Evolutionary conservation across 176 grass and related monocot genomes (phyloP).

Genomic region (Poa pratensis): DNA sequence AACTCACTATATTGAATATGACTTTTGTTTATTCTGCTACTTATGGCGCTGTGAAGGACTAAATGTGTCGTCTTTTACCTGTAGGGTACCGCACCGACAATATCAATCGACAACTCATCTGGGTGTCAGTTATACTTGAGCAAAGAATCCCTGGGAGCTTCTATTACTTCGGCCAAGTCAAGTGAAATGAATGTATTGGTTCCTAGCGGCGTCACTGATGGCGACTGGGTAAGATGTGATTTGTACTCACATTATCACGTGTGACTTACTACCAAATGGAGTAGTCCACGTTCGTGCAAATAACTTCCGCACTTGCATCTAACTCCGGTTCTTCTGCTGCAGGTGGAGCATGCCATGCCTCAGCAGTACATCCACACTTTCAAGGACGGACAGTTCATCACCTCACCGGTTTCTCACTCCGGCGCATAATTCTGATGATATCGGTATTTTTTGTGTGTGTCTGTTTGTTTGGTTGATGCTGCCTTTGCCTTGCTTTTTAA

Average conservation of each 20-base stretch:
- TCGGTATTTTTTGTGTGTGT: constrained; percentile 11
- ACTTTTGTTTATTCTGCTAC: not conserved
- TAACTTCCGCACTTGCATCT: not conserved
- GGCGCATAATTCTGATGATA: constrained; percentile 56
- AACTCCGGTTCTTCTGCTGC: constrained; percentile 22
- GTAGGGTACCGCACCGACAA: constrained; percentile 87
- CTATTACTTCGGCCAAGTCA: constrained; percentile 96
- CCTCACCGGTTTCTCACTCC: constrained; percentile 77
- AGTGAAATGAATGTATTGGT: constrained; percentile 96
- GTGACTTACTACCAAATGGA: not conserved
- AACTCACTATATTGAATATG: constrained; percentile 3
- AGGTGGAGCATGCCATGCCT: constrained; percentile 91
- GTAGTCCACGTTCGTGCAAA: not conserved
- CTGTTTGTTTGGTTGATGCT: not conserved
- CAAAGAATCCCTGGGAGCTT: constrained; percentile 75
- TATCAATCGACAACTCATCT: constrained; percentile 96
- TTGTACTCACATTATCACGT: not conserved
- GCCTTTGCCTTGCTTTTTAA: not conserved
- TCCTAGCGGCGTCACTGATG: constrained; percentile 59
- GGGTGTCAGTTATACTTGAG: constrained; percentile 94
- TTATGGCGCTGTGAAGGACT: not conserved
- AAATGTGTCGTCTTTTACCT: not conserved
- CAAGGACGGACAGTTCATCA: constrained; percentile 81
- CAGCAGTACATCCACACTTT: constrained; percentile 85
- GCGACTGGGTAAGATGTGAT: constrained; percentile 77